phyloP scores from a whole-genome alignment of 2,329 filamentous ascomycete species.

The Ceratocystis cubensis region DNA sequence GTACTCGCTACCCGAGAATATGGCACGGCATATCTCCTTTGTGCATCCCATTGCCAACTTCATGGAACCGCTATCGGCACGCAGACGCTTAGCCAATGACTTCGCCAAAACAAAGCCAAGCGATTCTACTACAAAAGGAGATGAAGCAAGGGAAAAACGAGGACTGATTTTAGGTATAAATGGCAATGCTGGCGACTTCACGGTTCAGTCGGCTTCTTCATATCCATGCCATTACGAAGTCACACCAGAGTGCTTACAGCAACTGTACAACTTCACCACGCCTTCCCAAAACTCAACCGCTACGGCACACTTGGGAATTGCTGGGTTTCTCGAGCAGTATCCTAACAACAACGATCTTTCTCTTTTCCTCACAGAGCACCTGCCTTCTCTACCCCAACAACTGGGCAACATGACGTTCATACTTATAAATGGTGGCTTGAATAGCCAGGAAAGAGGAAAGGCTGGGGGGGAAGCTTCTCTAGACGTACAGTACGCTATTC shows the following conservation, averaged over 20 bases:
- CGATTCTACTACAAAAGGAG: conserved; percentile 22
- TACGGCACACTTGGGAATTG: conserved; percentile 32
- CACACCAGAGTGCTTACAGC: conserved; percentile 32
- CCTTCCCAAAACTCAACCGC: conserved; percentile 21
- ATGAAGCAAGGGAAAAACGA: conserved; percentile 17
- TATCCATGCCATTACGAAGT: conserved; percentile 28
- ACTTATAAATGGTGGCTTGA: conserved; percentile 34
- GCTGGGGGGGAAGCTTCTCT: conserved; percentile 37
- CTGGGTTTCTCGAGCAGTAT: conserved; percentile 39
- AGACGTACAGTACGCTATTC: conserved; percentile 38
- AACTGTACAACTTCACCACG: conserved; percentile 37
- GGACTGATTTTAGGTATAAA: conserved; percentile 22
- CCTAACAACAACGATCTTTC: conserved; percentile 34
- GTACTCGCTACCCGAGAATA: conserved; percentile 34
- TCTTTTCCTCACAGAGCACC: conserved; percentile 30
- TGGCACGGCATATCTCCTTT: conserved; percentile 33
- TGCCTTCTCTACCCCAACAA: conserved; percentile 29
- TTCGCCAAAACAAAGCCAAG: conserved; percentile 24
- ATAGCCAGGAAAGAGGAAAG: conserved; percentile 30
- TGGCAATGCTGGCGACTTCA: conserved; percentile 20
- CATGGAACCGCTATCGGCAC: conserved; percentile 30
- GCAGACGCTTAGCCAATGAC: not conserved
- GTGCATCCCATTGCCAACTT: conserved; percentile 40
- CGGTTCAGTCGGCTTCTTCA: conserved; percentile 7
- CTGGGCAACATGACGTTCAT: conserved; percentile 33